Conservation (phyloP, 2,329 filamentous ascomycete genomes). For the Fusarium circinatum region DNA sequence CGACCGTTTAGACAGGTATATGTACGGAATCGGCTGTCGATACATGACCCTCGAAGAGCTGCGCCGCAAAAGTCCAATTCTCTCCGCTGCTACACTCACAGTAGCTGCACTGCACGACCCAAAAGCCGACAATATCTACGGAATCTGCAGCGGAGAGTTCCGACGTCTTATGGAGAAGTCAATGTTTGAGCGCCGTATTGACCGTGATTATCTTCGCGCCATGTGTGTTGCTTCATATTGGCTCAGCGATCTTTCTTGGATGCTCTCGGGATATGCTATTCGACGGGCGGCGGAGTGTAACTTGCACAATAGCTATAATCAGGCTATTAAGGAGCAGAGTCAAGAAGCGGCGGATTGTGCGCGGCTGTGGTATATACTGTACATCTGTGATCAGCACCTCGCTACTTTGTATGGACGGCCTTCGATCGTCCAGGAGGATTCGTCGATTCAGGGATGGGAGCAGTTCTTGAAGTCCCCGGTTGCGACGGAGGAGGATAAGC, state of each 20-base stretch:
- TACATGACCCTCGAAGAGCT: slow-evolving; percentile 62
- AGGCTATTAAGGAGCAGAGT: slow-evolving; percentile 51
- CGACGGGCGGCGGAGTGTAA: slow-evolving; percentile 60
- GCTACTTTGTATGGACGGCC: slow-evolving; percentile 70
- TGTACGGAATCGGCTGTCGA: slow-evolving; percentile 63
- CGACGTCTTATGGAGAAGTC: slow-evolving; percentile 63
- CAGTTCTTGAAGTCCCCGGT: slow-evolving; percentile 62
- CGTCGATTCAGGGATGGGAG: slow-evolving; percentile 67
- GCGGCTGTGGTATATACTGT: slow-evolving; percentile 69
- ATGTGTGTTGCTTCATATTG: slow-evolving; percentile 72
- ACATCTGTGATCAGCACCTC: slow-evolving; percentile 70
- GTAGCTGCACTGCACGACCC: slow-evolving; percentile 69
- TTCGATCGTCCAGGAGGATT: slow-evolving; percentile 67
- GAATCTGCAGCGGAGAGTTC: slow-evolving; percentile 66
- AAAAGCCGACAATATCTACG: slow-evolving; percentile 62
- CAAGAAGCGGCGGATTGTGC: slow-evolving; percentile 62
- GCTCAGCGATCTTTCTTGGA: slow-evolving; percentile 71
- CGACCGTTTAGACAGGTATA: slow-evolving; percentile 61
- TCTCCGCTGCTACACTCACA: slow-evolving; percentile 66
- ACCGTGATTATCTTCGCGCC: slow-evolving; percentile 65
- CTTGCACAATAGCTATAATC: slow-evolving; percentile 55
- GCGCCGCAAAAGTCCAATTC: slow-evolving; percentile 64
- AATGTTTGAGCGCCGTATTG: slow-evolving; percentile 51
- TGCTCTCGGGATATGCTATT: slow-evolving; percentile 65
- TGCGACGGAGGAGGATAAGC: slow-evolving; percentile 64